These are phyloP conservation scores for Crithidia expoeki DNA, from an alignment of 208 protist genomes.

Conservation along the genomic window DNA sequence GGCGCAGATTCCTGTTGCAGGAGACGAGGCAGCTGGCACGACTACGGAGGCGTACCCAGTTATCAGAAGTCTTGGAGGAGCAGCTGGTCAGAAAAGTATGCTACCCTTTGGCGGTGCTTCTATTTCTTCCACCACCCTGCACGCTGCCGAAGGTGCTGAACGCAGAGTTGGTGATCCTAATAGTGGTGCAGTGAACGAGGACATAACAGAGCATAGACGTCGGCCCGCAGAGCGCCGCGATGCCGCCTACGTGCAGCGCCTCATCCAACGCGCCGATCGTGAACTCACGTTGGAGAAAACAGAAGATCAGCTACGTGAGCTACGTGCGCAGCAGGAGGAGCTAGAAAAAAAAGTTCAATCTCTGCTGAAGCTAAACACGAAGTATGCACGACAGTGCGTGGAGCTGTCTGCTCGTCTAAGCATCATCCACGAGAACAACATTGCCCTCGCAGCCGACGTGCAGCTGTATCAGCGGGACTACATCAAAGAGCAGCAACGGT, in stretches of 20 bases:
- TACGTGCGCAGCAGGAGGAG: constrained; percentile 34
- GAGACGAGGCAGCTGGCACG: neutral
- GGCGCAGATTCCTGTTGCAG: neutral
- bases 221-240: constrained; percentile 34
- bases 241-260: constrained; percentile 55
- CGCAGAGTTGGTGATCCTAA: neutral
- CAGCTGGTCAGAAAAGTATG: neutral
- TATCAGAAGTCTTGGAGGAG: neutral
- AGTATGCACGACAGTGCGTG: constrained; percentile 74
- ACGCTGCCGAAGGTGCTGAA: neutral
- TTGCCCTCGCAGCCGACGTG: constrained; percentile 53
- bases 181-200: neutral
- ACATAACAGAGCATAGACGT: neutral
- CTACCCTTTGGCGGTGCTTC: neutral
- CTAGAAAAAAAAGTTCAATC: constrained; percentile 44
- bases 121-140: neutral
- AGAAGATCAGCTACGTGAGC: constrained; percentile 45
- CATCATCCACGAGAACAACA: constrained; percentile 77
- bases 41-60: neutral
- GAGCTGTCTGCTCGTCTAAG: constrained; percentile 76
- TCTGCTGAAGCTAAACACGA: constrained; percentile 65
- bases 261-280: constrained; percentile 67
- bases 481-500: constrained; percentile 41
- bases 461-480: constrained; percentile 64
- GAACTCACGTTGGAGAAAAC: constrained; percentile 67